Evolutionary conservation across 2,329 filamentous ascomycete genomes (phyloP).

Genomic region (Aspergillus ochraceus): DNA sequence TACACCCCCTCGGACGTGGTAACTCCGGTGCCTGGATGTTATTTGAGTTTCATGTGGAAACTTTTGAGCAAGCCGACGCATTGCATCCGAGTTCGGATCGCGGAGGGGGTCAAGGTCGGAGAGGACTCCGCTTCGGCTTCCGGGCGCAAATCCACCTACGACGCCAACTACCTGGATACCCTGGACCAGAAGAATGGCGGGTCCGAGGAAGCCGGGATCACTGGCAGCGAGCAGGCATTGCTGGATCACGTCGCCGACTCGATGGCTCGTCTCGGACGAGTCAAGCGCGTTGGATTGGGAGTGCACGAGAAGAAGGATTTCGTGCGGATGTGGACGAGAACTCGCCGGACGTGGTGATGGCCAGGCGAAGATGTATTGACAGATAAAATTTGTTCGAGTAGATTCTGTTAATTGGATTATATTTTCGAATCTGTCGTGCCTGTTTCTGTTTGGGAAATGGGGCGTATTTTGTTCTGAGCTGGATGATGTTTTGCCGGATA

Average conservation of each 20-base stretch:
- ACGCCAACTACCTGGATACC: slow-evolving; percentile 49
- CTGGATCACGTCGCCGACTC: slow-evolving; percentile 81
- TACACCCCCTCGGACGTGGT: slow-evolving; percentile 89
- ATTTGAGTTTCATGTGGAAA: slow-evolving; percentile 77
- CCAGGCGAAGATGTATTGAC: too few relatives aligned
- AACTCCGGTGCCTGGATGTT: slow-evolving; percentile 78
- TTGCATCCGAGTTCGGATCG: slow-evolving; percentile 86
- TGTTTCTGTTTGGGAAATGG: too few relatives aligned
- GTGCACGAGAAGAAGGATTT: slow-evolving; percentile 82
- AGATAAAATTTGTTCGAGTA: too few relatives aligned
- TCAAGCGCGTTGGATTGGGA: slow-evolving; percentile 84
- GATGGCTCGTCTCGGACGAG: slow-evolving; percentile 80
- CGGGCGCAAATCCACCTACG: slow-evolving; percentile 36
- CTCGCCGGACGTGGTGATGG: slow-evolving; percentile 28
- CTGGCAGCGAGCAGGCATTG: slow-evolving; percentile 63
- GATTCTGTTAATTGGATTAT: too few relatives aligned
- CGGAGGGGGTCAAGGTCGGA: slow-evolving; percentile 60
- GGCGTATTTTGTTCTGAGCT: too few relatives aligned
- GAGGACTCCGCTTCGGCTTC: slow-evolving; percentile 22
- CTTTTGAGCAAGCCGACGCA: slow-evolving; percentile 82
- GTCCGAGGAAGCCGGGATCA: slow-evolving; percentile 33
- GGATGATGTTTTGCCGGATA: too few relatives aligned
- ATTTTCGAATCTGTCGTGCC: too few relatives aligned
- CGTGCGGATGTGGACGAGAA: slow-evolving; percentile 66
- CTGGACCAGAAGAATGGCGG: slow-evolving; percentile 39